Evolutionary conservation across 306 rosid genomes (phyloP).

Genomic region (Prunus dulcis): DNA sequence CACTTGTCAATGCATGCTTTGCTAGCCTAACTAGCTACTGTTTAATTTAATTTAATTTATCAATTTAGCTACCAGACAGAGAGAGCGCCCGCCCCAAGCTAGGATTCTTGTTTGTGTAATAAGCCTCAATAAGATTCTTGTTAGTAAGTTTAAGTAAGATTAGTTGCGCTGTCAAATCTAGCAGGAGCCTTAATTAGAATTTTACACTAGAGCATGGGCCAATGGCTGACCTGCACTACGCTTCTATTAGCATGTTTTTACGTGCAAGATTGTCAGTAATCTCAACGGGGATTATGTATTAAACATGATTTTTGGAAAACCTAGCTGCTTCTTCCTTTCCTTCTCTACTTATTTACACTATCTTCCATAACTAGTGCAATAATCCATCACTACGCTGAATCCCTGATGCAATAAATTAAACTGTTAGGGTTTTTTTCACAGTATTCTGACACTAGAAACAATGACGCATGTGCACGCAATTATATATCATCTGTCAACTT

Average conservation of each 20-base stretch:
- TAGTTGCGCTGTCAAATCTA: neutral
- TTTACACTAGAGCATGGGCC: neutral
- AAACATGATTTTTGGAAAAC: neutral
- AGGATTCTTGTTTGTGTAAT: too few species aligned
- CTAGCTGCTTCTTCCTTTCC: neutral
- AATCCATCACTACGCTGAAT: neutral
- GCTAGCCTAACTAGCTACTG: neutral
- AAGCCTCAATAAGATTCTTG: too few species aligned
- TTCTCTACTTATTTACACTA: neutral
- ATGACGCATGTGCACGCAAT: slow-evolving; percentile 24
- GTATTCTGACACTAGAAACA: slow-evolving; percentile 19
- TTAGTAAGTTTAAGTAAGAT: neutral
- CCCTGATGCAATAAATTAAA: neutral
- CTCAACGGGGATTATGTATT: neutral
- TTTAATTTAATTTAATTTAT: too few species aligned
- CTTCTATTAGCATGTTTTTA: neutral
- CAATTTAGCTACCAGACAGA: too few species aligned
- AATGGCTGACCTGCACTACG: neutral
- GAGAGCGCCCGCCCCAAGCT: too few species aligned
- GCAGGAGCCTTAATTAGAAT: neutral
- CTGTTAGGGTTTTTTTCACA: neutral
- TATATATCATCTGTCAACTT: neutral
- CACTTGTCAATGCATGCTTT: neutral
- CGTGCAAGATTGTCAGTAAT: slow-evolving; percentile 18
- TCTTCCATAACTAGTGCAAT: neutral